Percentiles rank a stretch among this genome's conserved stretches.
Conservation (phyloP, 768 basidiomycete genomes). For the Podaxis carcinomalis region DNA sequence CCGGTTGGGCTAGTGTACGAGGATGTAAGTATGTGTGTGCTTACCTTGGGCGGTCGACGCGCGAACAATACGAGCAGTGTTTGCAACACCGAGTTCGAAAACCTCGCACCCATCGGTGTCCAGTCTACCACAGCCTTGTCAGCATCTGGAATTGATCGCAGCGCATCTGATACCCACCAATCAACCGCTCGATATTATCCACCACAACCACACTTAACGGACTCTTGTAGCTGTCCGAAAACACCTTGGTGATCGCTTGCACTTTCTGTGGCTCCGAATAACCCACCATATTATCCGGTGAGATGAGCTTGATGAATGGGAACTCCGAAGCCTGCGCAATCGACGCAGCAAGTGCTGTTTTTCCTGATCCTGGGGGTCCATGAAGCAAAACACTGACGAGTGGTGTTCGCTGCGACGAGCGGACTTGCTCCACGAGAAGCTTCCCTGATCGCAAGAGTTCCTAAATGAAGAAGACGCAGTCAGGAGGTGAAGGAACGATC, state of each 20-base stretch:
- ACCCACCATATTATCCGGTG: constrained; percentile 96
- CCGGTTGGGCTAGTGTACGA: background rate
- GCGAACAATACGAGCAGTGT: constrained; percentile 83
- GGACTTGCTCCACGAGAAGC: constrained; percentile 91
- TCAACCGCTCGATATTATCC: constrained; percentile 88
- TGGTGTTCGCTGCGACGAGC: constrained; percentile 84
- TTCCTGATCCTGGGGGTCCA: constrained; percentile 88
- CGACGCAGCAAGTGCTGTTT: constrained; percentile 91
- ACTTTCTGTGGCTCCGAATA: constrained; percentile 93
- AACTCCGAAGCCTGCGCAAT: constrained; percentile 92
- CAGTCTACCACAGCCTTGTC: constrained; percentile 57
- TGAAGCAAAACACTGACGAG: constrained; percentile 88
- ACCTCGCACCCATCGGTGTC: constrained; percentile 95
- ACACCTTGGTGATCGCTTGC: constrained; percentile 85
- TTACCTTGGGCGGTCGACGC: constrained; percentile 88
- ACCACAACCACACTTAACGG: constrained; percentile 94
- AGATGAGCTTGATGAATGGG: constrained; percentile 97
- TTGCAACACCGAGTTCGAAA: constrained; percentile 93
- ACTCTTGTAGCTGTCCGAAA: constrained; percentile 95
- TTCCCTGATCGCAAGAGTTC: constrained; percentile 82
- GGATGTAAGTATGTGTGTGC: constrained; percentile 8
- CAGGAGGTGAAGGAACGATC: background rate
- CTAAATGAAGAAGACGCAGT: constrained; percentile 35
- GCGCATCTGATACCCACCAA: constrained; percentile 51
- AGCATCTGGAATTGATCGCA: background rate